phyloP scores from a whole-genome alignment of 192 early-diverging fungal genomes.

The Linnemannia zychae region DNA sequence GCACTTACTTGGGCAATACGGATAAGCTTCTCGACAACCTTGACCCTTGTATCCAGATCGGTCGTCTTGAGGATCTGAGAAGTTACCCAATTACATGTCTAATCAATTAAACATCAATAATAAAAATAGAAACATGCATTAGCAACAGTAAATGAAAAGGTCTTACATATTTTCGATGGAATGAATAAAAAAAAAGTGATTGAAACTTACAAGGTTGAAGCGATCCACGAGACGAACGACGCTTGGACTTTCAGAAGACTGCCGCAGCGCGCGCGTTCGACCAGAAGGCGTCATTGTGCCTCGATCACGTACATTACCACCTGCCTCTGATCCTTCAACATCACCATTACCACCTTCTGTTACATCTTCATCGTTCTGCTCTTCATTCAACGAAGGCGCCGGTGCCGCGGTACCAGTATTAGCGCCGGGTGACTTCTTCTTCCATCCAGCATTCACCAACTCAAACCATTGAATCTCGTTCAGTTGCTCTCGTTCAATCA shows the following conservation, averaged over 20 bases:
- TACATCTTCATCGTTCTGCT: not conserved
- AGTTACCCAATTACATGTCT: constrained; percentile 70
- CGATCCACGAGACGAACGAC: constrained; percentile 45
- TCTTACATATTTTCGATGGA: not conserved
- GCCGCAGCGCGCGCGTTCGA: not conserved
- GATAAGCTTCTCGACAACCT: constrained; percentile 74
- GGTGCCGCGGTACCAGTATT: not conserved
- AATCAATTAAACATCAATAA: not conserved
- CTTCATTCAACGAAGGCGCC: not conserved
- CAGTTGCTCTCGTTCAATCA: constrained; percentile 66
- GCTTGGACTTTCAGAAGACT: constrained; percentile 27
- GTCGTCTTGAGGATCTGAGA: constrained; percentile 64
- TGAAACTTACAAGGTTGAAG: constrained; percentile 38
- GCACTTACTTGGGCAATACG: constrained; percentile 66
- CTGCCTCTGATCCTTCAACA: not conserved
- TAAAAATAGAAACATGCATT: not conserved
- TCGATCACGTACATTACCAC: not conserved
- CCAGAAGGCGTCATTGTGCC: not conserved
- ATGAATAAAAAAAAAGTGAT: not conserved
- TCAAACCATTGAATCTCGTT: constrained; percentile 67
- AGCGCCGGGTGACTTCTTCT: constrained; percentile 55
- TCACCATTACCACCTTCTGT: not conserved
- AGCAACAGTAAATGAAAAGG: not conserved
- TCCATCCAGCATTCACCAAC: constrained; percentile 66
- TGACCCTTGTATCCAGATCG: constrained; percentile 60